These are phyloP conservation scores for Nevesoporus exiguus DNA, from an alignment of 768 basidiomycete genomes.

Conservation along the genomic window DNA sequence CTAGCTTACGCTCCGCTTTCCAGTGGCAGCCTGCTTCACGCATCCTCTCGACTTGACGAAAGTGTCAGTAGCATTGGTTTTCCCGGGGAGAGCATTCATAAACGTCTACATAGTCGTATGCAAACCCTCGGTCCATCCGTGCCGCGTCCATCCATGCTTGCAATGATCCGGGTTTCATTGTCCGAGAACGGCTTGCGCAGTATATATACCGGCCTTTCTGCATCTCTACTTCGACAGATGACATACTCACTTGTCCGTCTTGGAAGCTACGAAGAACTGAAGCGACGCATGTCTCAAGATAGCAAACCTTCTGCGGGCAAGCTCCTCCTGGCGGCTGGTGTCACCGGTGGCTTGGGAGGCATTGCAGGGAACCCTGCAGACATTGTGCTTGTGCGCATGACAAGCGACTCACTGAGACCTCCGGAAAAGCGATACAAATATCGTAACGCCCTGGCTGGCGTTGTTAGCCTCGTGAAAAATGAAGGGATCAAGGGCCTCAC, in stretches of 20 bases:
- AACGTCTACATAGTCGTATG: slow-evolving; percentile 57
- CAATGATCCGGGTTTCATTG: slow-evolving; percentile 62
- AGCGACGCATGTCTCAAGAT: slow-evolving; percentile 48
- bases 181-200: slow-evolving; percentile 66
- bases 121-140: slow-evolving; percentile 61
- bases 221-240: slow-evolving; percentile 86
- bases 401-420: slow-evolving; percentile 75
- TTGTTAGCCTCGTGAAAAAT: slow-evolving; percentile 58
- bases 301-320: slow-evolving; percentile 51
- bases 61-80: slow-evolving; percentile 49
- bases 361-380: slow-evolving; percentile 81
- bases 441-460: slow-evolving; percentile 70
- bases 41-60: slow-evolving; percentile 85
- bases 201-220: slow-evolving; percentile 77
- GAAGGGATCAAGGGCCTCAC: slow-evolving; percentile 70
- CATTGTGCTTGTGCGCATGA: slow-evolving; percentile 81
- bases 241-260: slow-evolving; percentile 85
- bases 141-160: slow-evolving; percentile 60
- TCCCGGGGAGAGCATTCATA: background rate
- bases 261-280: slow-evolving; percentile 78
- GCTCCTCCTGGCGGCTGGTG: slow-evolving; percentile 60
- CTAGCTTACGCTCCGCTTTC: slow-evolving; percentile 8
- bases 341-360: slow-evolving; percentile 80
- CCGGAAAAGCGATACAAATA: slow-evolving; percentile 75
- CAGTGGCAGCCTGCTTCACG: slow-evolving; percentile 79